These are phyloP conservation scores for Lactifluus rugatus DNA, from an alignment of 768 basidiomycete species.

Conservation along the genomic window DNA sequence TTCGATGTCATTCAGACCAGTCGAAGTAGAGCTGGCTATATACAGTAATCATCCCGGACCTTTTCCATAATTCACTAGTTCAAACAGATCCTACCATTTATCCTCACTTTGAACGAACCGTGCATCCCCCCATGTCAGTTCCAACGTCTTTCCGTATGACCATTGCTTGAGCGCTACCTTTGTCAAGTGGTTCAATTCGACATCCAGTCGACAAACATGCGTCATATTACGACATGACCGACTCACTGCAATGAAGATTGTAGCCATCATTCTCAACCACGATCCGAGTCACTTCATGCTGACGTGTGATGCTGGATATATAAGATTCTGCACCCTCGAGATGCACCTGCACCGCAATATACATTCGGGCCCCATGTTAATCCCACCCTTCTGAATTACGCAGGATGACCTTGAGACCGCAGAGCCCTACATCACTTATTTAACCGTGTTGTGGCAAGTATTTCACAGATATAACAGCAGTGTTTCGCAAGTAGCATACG, in stretches of 20 bases:
- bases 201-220: background rate
- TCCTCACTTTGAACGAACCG: no score
- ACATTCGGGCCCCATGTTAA: no score
- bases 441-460: no score
- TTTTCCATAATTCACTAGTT: background rate
- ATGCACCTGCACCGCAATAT: no score
- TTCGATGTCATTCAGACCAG: background rate
- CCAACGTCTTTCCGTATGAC: constrained; percentile 1
- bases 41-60: background rate
- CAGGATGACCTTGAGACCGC: no score
- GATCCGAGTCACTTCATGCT: no score
- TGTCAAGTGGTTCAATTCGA: background rate
- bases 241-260: constrained; percentile 1
- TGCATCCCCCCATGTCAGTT: constrained; percentile 5
- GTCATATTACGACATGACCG: background rate
- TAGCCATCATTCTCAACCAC: background rate
- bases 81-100: constrained; percentile 5
- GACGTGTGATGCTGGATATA: no score
- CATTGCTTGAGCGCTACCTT: background rate
- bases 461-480: no score
- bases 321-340: no score
- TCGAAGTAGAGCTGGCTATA: background rate
- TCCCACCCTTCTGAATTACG: no score
- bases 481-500: no score
- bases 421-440: no score